phyloP scores from a whole-genome alignment of 2,329 filamentous ascomycete species.

The Alternaria sp. region DNA sequence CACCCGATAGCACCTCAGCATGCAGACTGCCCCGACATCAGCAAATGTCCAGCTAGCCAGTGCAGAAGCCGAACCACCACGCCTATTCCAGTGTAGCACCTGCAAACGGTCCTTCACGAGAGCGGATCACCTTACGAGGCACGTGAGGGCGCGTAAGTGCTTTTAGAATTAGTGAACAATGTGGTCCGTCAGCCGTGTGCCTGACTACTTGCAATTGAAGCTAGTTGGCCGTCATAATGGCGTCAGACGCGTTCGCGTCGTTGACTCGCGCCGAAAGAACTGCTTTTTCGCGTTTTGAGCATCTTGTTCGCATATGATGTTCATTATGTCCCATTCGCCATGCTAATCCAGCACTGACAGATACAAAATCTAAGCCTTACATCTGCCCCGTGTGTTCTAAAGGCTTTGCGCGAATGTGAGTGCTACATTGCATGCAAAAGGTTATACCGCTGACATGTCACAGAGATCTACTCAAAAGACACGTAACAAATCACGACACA shows the following conservation, averaged over 20 bases:
- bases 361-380: constrained; percentile 54
- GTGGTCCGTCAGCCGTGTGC: background rate
- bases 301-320: background rate
- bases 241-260: background rate
- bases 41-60: constrained; percentile 13
- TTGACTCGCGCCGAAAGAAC: background rate
- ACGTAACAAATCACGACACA: constrained; percentile 54
- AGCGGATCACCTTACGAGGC: constrained; percentile 60
- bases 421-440: background rate
- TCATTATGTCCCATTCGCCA: background rate
- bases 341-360: constrained; percentile 24
- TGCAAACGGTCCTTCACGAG: constrained; percentile 60
- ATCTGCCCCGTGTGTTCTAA: constrained; percentile 55
- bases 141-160: constrained; percentile 57
- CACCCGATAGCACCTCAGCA: constrained; percentile 15
- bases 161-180: background rate
- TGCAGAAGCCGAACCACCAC: constrained; percentile 25
- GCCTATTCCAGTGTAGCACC: constrained; percentile 58
- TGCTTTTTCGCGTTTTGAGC: background rate
- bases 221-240: background rate
- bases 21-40: constrained; percentile 22
- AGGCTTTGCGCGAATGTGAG: constrained; percentile 54
- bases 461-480: constrained; percentile 59
- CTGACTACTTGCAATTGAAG: background rate
- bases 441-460: constrained; percentile 2